phyloP scores from a whole-genome alignment of 2,329 filamentous ascomycete species.

The Didymellaceae sp. region DNA sequence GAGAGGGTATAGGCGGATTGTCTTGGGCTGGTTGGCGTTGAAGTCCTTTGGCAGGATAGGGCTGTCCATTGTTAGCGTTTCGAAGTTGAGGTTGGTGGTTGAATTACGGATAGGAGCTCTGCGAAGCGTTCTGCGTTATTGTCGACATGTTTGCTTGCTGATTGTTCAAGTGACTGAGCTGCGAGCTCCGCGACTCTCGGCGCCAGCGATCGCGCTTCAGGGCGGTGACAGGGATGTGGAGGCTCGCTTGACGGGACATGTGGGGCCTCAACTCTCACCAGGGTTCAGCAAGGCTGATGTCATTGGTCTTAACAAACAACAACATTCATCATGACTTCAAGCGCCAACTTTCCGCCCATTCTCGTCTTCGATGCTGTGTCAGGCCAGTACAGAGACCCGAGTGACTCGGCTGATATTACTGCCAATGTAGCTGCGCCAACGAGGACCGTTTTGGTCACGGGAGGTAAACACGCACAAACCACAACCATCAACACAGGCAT shows the following conservation, averaged over 20 bases:
- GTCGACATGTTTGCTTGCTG: slow-evolving; percentile 72
- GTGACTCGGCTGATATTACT: slow-evolving; percentile 9
- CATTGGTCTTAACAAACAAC: not conserved
- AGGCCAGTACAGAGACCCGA: slow-evolving; percentile 15
- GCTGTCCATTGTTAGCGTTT: slow-evolving; percentile 44
- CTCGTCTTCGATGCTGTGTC: slow-evolving; percentile 15
- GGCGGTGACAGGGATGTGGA: slow-evolving; percentile 12
- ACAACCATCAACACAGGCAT: not conserved
- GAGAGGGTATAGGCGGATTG: slow-evolving; percentile 89
- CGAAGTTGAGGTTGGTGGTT: not conserved
- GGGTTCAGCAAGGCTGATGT: slow-evolving; percentile 10
- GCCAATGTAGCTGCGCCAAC: slow-evolving; percentile 34
- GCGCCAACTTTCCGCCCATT: slow-evolving; percentile 5
- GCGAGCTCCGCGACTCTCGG: slow-evolving; percentile 21
- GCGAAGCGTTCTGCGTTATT: slow-evolving; percentile 75
- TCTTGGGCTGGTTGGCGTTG: slow-evolving; percentile 85
- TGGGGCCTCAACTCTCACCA: slow-evolving; percentile 8
- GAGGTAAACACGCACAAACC: slow-evolving; percentile 54
- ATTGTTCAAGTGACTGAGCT: slow-evolving; percentile 13
- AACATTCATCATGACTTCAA: slow-evolving; percentile 5
- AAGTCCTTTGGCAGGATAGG: slow-evolving; percentile 83
- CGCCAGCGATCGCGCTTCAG: slow-evolving; percentile 9
- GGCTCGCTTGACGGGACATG: slow-evolving; percentile 2
- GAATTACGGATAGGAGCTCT: slow-evolving; percentile 73
- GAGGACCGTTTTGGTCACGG: slow-evolving; percentile 75